These are phyloP conservation scores for Pleurotus ostreatus DNA, from an alignment of 768 basidiomycete species.

Conservation along the genomic window DNA sequence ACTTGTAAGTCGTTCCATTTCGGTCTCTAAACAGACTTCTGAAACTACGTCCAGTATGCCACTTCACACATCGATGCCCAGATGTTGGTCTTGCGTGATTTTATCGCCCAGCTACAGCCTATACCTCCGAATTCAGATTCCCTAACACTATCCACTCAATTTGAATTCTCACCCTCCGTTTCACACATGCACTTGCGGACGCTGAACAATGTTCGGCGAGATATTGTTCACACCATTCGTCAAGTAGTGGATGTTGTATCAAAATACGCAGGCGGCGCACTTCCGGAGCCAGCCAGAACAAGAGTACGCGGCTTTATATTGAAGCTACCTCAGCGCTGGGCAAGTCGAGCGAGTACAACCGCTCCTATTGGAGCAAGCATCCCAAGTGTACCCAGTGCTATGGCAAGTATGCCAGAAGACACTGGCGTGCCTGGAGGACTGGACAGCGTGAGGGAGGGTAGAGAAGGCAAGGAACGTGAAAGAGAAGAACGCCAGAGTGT, in stretches of 20 bases:
- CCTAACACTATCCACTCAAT: background rate
- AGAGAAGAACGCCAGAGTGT: constrained; percentile 24
- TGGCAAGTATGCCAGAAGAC: background rate
- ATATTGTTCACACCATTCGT: constrained; percentile 85
- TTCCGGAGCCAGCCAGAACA: constrained; percentile 78
- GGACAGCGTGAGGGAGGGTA: constrained; percentile 14
- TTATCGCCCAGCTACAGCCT: constrained; percentile 69
- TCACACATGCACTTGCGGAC: constrained; percentile 53
- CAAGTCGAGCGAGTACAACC: constrained; percentile 34
- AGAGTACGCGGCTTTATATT: constrained; percentile 77
- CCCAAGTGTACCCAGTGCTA: background rate
- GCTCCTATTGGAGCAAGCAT: constrained; percentile 8
- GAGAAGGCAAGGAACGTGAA: constrained; percentile 19
- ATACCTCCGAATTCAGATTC: constrained; percentile 25
- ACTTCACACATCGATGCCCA: constrained; percentile 85
- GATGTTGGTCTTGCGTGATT: constrained; percentile 78
- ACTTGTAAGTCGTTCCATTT: constrained; percentile 46
- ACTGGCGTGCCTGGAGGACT: background rate
- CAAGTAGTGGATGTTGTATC: constrained; percentile 86
- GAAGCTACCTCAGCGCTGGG: constrained; percentile 80
- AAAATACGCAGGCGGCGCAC: constrained; percentile 79
- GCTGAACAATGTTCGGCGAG: constrained; percentile 69
- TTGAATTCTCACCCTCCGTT: constrained; percentile 7
- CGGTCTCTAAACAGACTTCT: background rate
- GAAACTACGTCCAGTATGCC: constrained; percentile 56